Percentiles rank a stretch among this genome's conserved stretches.
Conservation (phyloP, 2,329 filamentous ascomycete genomes). For the Penicillium sp. region DNA sequence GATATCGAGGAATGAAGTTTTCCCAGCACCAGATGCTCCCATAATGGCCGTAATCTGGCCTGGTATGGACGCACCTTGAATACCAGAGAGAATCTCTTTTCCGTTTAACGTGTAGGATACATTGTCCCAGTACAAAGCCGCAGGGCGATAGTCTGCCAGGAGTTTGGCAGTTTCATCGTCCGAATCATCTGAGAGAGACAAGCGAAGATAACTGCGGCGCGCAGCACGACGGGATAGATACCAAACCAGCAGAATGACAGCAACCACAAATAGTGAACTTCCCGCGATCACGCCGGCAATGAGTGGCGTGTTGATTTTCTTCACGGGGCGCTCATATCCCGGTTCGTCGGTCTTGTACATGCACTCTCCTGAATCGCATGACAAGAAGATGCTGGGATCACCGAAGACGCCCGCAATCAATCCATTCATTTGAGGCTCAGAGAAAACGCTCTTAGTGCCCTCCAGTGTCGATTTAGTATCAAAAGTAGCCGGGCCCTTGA, state of each 20-base stretch:
- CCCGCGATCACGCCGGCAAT: conserved; percentile 92
- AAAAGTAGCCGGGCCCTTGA: conserved; percentile 86
- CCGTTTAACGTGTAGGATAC: conserved; percentile 85
- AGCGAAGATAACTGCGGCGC: conserved; percentile 63
- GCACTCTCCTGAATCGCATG: conserved; percentile 86
- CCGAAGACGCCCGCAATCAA: conserved; percentile 87
- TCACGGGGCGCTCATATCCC: conserved; percentile 82
- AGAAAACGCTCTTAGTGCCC: conserved; percentile 70
- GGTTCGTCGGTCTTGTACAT: conserved; percentile 89
- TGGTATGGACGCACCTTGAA: conserved; percentile 84
- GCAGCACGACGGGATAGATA: conserved; percentile 76
- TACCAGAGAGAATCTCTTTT: conserved; percentile 75
- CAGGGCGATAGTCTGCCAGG: conserved; percentile 88
- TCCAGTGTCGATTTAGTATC: conserved; percentile 63
- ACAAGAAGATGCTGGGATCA: conserved; percentile 81
- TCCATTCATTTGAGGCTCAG: conserved; percentile 88
- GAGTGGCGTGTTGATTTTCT: conserved; percentile 93
- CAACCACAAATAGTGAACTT: conserved; percentile 83
- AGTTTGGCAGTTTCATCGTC: conserved; percentile 84
- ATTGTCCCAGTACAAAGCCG: conserved; percentile 82
- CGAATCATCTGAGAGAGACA: conserved; percentile 79
- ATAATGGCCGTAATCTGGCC: conserved; percentile 98
- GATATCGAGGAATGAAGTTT: conserved; percentile 96
- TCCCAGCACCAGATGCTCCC: conserved; percentile 95
- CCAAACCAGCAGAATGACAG: conserved; percentile 79